Evolutionary conservation across 2,329 filamentous ascomycete genomes (phyloP).

Genomic region (Geosmithia flava): DNA sequence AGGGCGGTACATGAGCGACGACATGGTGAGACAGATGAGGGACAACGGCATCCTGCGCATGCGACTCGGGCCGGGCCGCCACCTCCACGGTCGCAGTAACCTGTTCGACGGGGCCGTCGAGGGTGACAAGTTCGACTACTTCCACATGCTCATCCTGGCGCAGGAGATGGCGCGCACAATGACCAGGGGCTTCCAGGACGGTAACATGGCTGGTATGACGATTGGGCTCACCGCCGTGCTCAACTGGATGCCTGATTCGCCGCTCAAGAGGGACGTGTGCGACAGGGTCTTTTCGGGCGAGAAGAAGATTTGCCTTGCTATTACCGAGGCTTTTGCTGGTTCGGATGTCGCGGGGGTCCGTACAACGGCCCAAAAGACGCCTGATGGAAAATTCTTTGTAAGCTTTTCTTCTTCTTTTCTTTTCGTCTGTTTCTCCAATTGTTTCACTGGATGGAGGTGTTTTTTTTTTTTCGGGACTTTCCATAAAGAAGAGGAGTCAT

Average conservation of each 20-base stretch:
- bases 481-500: too few relatives aligned
- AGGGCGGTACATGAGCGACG: conserved; percentile 58
- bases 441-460: too few relatives aligned
- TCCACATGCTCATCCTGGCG: conserved; percentile 66
- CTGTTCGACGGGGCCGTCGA: conserved; percentile 59
- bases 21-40: conserved; percentile 70
- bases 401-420: conserved; percentile 6
- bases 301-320: conserved; percentile 82
- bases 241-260: conserved; percentile 34
- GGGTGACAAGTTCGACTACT: conserved; percentile 76
- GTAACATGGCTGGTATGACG: conserved; percentile 77
- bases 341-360: conserved; percentile 66
- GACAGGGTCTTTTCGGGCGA: conserved; percentile 64
- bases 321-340: conserved; percentile 81
- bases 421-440: too few relatives aligned
- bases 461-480: too few relatives aligned
- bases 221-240: conserved; percentile 71
- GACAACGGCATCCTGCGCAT: conserved; percentile 63
- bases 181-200: conserved; percentile 73
- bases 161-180: conserved; percentile 64
- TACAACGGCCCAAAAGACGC: conserved; percentile 66
- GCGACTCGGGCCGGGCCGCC: conserved; percentile 72
- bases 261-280: conserved; percentile 43
- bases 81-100: conserved; percentile 54
- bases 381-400: conserved; percentile 62